Evolutionary conservation across 2,329 filamentous ascomycete species (phyloP).

Genomic region (Akanthomyces dipterigenus): DNA sequence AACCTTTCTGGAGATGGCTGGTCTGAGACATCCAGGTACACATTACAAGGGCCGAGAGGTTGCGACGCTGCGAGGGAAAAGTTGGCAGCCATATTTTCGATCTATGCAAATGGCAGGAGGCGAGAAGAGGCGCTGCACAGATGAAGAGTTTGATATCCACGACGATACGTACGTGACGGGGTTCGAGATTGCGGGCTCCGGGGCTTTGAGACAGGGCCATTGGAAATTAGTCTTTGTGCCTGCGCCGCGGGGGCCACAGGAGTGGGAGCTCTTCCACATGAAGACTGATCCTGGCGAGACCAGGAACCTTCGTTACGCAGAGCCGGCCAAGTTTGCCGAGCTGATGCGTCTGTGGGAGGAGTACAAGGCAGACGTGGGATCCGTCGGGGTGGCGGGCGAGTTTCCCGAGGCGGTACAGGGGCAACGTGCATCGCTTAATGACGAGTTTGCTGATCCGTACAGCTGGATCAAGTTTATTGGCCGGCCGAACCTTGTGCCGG

Average conservation of each 20-base stretch:
- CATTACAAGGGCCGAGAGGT: conserved; percentile 37
- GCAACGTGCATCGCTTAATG: not conserved
- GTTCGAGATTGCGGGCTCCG: conserved; percentile 21
- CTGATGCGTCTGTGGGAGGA: conserved; percentile 25
- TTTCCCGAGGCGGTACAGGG: conserved; percentile 11
- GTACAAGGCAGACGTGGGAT: conserved; percentile 22
- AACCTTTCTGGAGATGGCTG: conserved; percentile 37
- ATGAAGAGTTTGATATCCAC: conserved; percentile 16
- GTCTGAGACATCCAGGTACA: conserved; percentile 28
- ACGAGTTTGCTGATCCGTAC: conserved; percentile 10
- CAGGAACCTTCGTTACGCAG: conserved; percentile 18
- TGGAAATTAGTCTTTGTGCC: conserved; percentile 28
- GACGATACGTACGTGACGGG: conserved; percentile 32
- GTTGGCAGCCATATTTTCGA: conserved; percentile 12
- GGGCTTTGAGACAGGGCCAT: conserved; percentile 27
- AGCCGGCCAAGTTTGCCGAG: conserved; percentile 22
- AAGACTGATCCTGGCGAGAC: conserved; percentile 23
- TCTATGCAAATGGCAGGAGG: not conserved
- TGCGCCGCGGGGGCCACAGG: conserved; percentile 18
- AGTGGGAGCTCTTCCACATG: conserved; percentile 27
- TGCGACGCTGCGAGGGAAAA: conserved; percentile 41
- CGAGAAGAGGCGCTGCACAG: not conserved
- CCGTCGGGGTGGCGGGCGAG: conserved; percentile 9
- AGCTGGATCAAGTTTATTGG: conserved; percentile 12
- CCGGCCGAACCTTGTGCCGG: not conserved